Evolutionary conservation across 768 basidiomycete species (phyloP).

Genomic region (Pleurotus platypus): DNA sequence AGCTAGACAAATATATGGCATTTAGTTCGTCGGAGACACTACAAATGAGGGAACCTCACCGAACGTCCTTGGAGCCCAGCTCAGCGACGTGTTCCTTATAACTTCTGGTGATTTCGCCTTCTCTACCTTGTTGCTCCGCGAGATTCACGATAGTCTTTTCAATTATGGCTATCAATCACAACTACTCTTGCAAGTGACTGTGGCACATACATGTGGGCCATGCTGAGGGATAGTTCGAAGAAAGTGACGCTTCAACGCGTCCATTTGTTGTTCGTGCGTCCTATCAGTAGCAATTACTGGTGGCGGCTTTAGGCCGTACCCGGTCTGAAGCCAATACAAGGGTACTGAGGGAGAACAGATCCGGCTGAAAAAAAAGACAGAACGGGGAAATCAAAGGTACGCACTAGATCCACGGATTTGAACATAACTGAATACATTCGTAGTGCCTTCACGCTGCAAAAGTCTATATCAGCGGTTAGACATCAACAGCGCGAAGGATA

Average conservation of each 20-base stretch:
- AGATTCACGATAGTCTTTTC: slow-evolving; percentile 79
- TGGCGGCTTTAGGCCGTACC: slow-evolving; percentile 84
- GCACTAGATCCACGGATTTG: slow-evolving; percentile 90
- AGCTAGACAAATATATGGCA: slow-evolving; percentile 37
- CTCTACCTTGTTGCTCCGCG: slow-evolving; percentile 88
- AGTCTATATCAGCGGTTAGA: not conserved
- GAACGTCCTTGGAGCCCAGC: slow-evolving; percentile 49
- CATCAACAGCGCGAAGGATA: not conserved
- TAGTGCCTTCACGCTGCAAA: slow-evolving; percentile 63
- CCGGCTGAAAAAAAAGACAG: slow-evolving; percentile 1
- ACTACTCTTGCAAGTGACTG: slow-evolving; percentile 4
- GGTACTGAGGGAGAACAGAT: slow-evolving; percentile 57
- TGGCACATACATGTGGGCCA: slow-evolving; percentile 69
- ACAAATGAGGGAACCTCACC: slow-evolving; percentile 34
- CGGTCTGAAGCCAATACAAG: slow-evolving; percentile 88
- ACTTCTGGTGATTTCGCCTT: slow-evolving; percentile 72
- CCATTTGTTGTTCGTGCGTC: slow-evolving; percentile 68
- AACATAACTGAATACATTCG: slow-evolving; percentile 84
- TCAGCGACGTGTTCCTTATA: slow-evolving; percentile 70
- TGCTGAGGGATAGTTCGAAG: slow-evolving; percentile 60
- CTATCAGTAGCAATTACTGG: slow-evolving; percentile 73
- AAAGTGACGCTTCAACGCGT: slow-evolving; percentile 74
- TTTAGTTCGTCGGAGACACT: not conserved
- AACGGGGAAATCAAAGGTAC: slow-evolving; percentile 19
- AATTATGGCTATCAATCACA: slow-evolving; percentile 8